Percentiles rank a stretch among this genome's conserved stretches.
Conservation (phyloP, 352 stramenopile species). For the Blastocystis sp. region DNA sequence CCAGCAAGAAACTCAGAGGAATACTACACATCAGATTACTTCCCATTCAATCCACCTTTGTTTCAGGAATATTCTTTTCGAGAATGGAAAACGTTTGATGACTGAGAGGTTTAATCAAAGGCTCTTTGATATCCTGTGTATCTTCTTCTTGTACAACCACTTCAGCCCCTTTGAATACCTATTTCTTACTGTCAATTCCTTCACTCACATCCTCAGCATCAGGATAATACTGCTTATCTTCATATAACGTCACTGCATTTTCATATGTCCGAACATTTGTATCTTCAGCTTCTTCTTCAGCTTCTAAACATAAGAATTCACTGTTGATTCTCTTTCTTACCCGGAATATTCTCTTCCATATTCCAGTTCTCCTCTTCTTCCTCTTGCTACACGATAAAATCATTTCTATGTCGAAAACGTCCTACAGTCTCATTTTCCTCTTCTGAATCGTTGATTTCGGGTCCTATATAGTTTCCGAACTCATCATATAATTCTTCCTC, state of each 20-base stretch:
- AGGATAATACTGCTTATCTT: slow-evolving; percentile 99
- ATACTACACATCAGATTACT: slow-evolving; percentile 77
- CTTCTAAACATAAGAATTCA: slow-evolving; percentile 24
- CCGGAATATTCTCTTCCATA: slow-evolving; percentile 61
- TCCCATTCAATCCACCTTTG: slow-evolving; percentile 72
- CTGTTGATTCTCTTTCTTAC: neutral
- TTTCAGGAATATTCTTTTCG: slow-evolving; percentile 78
- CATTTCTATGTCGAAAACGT: neutral
- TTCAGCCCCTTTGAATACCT: slow-evolving; percentile 79
- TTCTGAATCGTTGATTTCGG: slow-evolving; percentile 82
- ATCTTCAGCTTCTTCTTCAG: slow-evolving; percentile 57
- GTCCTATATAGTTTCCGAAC: slow-evolving; percentile 99
- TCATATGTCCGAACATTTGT: slow-evolving; percentile 67
- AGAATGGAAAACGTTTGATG: slow-evolving; percentile 87
- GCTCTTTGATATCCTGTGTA: slow-evolving; percentile 93
- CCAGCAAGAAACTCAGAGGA: slow-evolving; percentile 81
- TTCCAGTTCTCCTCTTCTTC: slow-evolving; percentile 76
- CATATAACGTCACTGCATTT: slow-evolving; percentile 93
- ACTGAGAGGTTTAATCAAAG: slow-evolving; percentile 91
- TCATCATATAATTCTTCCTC: slow-evolving; percentile 97
- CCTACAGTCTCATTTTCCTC: slow-evolving; percentile 70
- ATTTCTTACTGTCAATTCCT: neutral
- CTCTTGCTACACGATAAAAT: slow-evolving; percentile 58
- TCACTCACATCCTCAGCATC: slow-evolving; percentile 85
- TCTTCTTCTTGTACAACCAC: slow-evolving; percentile 97